Evolutionary conservation across 805 yeast species (phyloP).

Genomic region (Kazachstania kunashirensis): DNA sequence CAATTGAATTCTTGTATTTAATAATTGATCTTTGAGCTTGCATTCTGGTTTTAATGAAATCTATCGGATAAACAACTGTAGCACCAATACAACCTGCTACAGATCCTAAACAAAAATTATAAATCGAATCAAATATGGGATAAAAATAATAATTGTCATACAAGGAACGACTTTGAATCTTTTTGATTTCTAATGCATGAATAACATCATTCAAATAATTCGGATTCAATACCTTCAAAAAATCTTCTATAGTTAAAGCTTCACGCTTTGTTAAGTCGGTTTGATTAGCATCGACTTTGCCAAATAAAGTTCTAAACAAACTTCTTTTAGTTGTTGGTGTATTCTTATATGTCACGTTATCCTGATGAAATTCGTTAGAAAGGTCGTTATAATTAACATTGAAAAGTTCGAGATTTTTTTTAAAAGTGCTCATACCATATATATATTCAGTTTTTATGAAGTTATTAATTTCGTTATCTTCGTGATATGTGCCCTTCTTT

Average conservation of each 20-base stretch:
- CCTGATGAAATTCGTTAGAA: constrained; percentile 18
- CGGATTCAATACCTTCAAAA: constrained; percentile 34
- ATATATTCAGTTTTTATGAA: constrained; percentile 23
- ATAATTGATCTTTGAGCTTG: constrained; percentile 79
- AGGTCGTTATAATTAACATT: constrained; percentile 22
- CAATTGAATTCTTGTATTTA: constrained; percentile 69
- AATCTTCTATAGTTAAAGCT: constrained; percentile 31
- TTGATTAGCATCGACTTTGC: not conserved
- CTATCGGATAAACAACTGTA: constrained; percentile 95
- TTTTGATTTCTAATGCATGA: constrained; percentile 25
- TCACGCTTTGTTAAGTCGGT: not conserved
- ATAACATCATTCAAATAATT: constrained; percentile 31
- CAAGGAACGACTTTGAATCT: constrained; percentile 21
- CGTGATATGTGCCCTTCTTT: constrained; percentile 10
- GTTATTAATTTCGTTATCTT: constrained; percentile 21
- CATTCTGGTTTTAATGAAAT: constrained; percentile 91
- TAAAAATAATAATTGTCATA: constrained; percentile 34
- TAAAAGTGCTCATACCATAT: constrained; percentile 14
- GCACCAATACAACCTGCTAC: constrained; percentile 98
- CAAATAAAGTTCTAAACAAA: not conserved
- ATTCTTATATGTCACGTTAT: not conserved
- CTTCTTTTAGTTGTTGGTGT: not conserved
- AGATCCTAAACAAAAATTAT: constrained; percentile 84
- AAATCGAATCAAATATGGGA: constrained; percentile 75
- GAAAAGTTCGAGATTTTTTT: constrained; percentile 18